phyloP scores from a whole-genome alignment of 495 filamentous ascomycete species.

The Thermothielavioides terrestris region DNA sequence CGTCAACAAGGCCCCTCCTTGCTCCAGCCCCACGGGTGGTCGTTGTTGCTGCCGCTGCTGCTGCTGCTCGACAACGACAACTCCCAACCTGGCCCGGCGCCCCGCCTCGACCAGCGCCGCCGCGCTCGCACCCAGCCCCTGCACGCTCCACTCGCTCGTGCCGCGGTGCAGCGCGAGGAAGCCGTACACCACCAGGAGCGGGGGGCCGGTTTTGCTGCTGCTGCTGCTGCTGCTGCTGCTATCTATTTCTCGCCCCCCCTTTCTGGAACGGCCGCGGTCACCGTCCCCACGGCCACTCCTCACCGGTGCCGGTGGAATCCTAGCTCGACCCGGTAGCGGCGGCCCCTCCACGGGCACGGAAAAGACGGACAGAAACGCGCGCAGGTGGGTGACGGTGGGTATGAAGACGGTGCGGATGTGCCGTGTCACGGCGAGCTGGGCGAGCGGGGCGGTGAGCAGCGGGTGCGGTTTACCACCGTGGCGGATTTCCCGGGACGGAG shows the following conservation, averaged over 20 bases:
- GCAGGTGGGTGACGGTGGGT: constrained; percentile 65
- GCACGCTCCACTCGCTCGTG: constrained; percentile 74
- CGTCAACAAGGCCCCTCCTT: constrained; percentile 28
- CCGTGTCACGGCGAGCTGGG: constrained; percentile 57
- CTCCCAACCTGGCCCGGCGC: constrained; percentile 26
- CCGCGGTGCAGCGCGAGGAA: constrained; percentile 58
- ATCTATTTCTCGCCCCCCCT: no score
- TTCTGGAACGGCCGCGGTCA: no score
- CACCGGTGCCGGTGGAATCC: no score
- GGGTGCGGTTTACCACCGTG: not conserved
- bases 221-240: constrained; percentile 12
- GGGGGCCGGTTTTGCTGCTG: not conserved
- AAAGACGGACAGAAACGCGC: constrained; percentile 61
- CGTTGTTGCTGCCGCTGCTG: constrained; percentile 1
- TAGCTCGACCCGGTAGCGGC: constrained; percentile 20
- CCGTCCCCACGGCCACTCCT: no score
- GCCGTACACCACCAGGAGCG: constrained; percentile 55
- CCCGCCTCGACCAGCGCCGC: constrained; percentile 61
- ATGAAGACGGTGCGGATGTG: constrained; percentile 61
- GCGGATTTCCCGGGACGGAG: no score
- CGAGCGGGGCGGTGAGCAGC: constrained; percentile 56
- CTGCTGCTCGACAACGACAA: constrained; percentile 26
- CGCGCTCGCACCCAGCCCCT: constrained; percentile 65
- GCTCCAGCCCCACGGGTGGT: not conserved
- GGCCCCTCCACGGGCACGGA: no score